Percentiles rank a stretch among this genome's conserved stretches.
Conservation (phyloP, 805 yeast genomes). For the Komagataella phaffii region DNA sequence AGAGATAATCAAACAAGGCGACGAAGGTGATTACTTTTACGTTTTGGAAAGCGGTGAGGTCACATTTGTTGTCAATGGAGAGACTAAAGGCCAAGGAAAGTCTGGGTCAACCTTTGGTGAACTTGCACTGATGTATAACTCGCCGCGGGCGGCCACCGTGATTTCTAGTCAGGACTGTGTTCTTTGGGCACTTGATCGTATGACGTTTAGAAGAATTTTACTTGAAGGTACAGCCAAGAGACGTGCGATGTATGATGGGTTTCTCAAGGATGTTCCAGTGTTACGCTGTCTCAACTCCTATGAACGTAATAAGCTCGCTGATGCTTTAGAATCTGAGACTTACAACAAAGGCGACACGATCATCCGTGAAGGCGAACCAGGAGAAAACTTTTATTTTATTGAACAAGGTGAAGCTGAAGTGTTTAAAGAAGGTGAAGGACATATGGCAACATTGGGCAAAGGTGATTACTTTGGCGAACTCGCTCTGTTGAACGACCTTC, state of each 20-base stretch:
- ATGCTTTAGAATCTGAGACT: conserved; percentile 73
- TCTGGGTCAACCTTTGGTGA: conserved; percentile 94
- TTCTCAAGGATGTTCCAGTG: conserved; percentile 77
- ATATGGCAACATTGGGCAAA: conserved; percentile 43
- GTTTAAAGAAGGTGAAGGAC: conserved; percentile 44
- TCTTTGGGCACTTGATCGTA: conserved; percentile 88
- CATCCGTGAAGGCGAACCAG: conserved; percentile 76
- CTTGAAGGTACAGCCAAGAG: conserved; percentile 84
- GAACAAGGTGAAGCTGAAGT: conserved; percentile 81
- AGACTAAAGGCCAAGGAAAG: conserved; percentile 60
- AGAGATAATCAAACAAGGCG: conserved; percentile 79
- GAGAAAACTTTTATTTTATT: conserved; percentile 61
- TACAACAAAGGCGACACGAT: conserved; percentile 63
- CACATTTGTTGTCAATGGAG: conserved; percentile 61
- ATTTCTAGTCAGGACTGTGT: conserved; percentile 55
- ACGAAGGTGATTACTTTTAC: conserved; percentile 87
- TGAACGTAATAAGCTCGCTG: conserved; percentile 87
- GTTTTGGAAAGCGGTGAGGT: conserved; percentile 78
- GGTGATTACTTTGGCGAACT: conserved; percentile 97
- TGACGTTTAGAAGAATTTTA: conserved; percentile 83
- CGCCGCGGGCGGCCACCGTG: conserved; percentile 96
- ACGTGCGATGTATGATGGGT: conserved; percentile 81
- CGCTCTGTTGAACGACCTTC: conserved; percentile 81
- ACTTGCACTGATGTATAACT: conserved; percentile 91
- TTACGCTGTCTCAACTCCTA: conserved; percentile 58